A percentile compares a stretch with the other conserved stretches of the same genome.
Conservation (phyloP, 495 filamentous ascomycete genomes). For the Tetracladium setigerum region DNA sequence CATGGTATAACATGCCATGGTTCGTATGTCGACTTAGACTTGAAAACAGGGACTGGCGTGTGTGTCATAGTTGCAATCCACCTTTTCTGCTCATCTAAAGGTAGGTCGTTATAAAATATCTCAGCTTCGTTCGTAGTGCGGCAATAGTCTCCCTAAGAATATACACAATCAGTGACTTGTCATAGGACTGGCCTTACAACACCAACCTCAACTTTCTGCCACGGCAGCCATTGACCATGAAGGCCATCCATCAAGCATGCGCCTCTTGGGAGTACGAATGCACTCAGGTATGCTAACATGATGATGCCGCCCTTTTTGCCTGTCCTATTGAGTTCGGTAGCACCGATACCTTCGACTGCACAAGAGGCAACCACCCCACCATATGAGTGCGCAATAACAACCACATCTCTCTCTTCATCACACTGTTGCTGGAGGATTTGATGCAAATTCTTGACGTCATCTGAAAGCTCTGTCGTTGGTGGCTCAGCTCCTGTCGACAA, state of each 20-base stretch:
- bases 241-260: not conserved
- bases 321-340: not conserved
- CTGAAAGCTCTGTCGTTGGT: not conserved
- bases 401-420: not conserved
- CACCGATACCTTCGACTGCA: slow-evolving; percentile 2
- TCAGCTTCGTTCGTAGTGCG: too few relatives aligned
- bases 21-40: slow-evolving; percentile 1
- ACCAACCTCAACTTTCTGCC: slow-evolving; percentile 3
- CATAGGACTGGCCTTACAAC: not conserved
- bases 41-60: not conserved
- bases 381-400: slow-evolving; percentile 6
- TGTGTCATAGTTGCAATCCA: not conserved
- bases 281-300: slow-evolving; percentile 1
- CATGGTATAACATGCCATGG: slow-evolving; percentile 15
- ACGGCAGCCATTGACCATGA: not conserved
- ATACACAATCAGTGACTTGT: not conserved
- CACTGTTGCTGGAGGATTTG: not conserved
- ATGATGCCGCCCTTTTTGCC: slow-evolving; percentile 7
- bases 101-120: slow-evolving; percentile 3
- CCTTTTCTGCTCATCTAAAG: not conserved
- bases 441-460: not conserved
- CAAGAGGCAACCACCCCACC: slow-evolving; percentile 4
- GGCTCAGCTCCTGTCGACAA: not conserved
- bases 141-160: too few relatives aligned
- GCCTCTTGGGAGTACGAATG: slow-evolving; percentile 3